Conservation (phyloP, 2,329 filamentous ascomycete genomes). For the Talaromyces sp. region DNA sequence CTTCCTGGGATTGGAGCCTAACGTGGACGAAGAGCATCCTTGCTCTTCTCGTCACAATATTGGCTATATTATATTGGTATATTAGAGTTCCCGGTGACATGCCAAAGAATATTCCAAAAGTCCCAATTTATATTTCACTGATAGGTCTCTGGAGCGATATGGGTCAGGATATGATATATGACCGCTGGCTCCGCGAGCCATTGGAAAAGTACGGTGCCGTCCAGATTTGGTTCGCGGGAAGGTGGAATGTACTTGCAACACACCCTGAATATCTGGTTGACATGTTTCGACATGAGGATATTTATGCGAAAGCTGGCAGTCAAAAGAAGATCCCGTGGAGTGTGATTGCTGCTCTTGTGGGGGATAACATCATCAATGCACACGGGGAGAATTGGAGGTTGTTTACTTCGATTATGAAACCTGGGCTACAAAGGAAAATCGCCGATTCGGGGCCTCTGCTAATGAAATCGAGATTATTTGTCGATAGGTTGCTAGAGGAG, state of each 20-base stretch:
- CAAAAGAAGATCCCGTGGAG: slow-evolving; percentile 46
- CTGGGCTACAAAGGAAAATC: slow-evolving; percentile 36
- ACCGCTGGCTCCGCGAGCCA: slow-evolving; percentile 26
- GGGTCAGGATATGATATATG: slow-evolving; percentile 29
- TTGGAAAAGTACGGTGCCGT: slow-evolving; percentile 46
- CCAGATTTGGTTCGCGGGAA: slow-evolving; percentile 53
- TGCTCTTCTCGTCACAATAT: slow-evolving; percentile 6
- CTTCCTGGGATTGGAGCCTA: neutral
- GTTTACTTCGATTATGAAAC: slow-evolving; percentile 42
- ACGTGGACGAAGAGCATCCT: slow-evolving; percentile 4
- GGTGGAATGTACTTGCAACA: slow-evolving; percentile 54
- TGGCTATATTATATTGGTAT: slow-evolving; percentile 24
- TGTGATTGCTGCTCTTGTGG: slow-evolving; percentile 42
- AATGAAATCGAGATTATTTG: slow-evolving; percentile 26
- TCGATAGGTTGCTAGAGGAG: slow-evolving; percentile 25
- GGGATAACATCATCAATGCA: slow-evolving; percentile 47
- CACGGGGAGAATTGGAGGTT: slow-evolving; percentile 41
- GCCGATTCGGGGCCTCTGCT: slow-evolving; percentile 27
- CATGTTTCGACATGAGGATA: slow-evolving; percentile 36
- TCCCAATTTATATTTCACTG: slow-evolving; percentile 31
- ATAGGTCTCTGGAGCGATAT: slow-evolving; percentile 29
- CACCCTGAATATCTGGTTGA: slow-evolving; percentile 49
- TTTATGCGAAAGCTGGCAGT: slow-evolving; percentile 44
- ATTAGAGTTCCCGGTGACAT: slow-evolving; percentile 23
- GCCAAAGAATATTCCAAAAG: slow-evolving; percentile 23